Evolutionary conservation across 768 basidiomycete species (phyloP), one percentile per base, ranked within the genome.

Genomic region (Calvatia gigantea): DNA sequence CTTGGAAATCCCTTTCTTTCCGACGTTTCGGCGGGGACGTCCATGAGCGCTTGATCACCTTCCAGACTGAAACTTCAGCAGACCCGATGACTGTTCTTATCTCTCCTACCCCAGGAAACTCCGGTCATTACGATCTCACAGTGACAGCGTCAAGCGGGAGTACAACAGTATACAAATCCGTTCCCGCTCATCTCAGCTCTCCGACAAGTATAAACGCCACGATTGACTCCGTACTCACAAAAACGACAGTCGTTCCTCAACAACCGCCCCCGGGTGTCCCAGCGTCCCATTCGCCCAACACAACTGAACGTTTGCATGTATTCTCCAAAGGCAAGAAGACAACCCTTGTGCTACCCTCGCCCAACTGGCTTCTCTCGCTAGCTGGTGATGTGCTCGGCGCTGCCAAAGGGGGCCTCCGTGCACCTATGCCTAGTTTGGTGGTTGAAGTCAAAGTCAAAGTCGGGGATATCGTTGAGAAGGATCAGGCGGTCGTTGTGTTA

Each of bases 341-440:
- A 11, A 84, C 83, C 4, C 71, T 94, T 12, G 71, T 84, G 17
- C 65, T 86, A n/a, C 83, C 87, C 2, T 75, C 86, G 19, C 89
- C 91, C 0, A 75, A 76, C 17, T 93, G 89, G 88, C 70, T 87
- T 32, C 67, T 83, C 33, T 82, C 84, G 2, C 72, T 90, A 7
- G 84, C 82, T n/a, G 81, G 78, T 2, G 85, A 86, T 53, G 70
- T 80, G 9, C 65, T 82, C 15, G 73, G 70, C 27, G 76, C 80
- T 28, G 76, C 41, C 21, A 84, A 83, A 63, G 85, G 89, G 4
- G 82, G 83, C 14, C 67, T 93, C 61, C 80, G 83, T 57, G 89
- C 91, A 3, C 94, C 94, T 12, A 94, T 94, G 90, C 94, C 94
- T n/a, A 91, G 91, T 67, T 78, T 94, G 47, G 87, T 97, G 1